phyloP scores from a whole-genome alignment of 371 early-diverging fungal genomes.

The Apophysomyces trapeziformis region DNA sequence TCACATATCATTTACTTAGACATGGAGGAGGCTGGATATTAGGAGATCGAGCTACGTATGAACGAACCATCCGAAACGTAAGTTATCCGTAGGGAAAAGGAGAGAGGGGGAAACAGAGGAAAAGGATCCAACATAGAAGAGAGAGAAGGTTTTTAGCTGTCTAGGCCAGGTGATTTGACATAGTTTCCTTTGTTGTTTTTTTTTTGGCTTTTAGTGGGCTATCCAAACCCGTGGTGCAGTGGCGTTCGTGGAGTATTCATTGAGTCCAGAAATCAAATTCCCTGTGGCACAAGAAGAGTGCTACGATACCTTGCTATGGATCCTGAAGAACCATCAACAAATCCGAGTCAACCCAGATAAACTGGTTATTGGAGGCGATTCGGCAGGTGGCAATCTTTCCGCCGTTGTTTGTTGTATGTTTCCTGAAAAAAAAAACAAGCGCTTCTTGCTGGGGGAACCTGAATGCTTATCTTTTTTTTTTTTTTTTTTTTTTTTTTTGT shows the following conservation, averaged over 20 bases:
- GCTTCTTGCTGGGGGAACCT: neutral
- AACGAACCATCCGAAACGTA: slow-evolving; percentile 11
- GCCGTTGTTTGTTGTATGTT: slow-evolving; percentile 21
- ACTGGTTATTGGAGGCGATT: slow-evolving; percentile 37
- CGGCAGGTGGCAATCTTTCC: slow-evolving; percentile 41
- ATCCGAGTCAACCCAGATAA: slow-evolving; percentile 24
- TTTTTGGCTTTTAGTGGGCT: slow-evolving; percentile 12
- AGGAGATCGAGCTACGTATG: slow-evolving; percentile 12
- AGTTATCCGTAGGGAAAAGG: neutral
- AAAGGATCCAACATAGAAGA: neutral
- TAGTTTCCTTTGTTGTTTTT: no score
- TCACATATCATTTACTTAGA: neutral
- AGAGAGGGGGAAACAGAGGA: no score
- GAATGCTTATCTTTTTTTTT: neutral
- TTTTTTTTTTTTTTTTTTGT: neutral
- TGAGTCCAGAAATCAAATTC: slow-evolving; percentile 34
- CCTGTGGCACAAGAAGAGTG: slow-evolving; percentile 39
- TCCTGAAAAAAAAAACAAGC: neutral
- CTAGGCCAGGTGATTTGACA: no score
- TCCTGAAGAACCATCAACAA: slow-evolving; percentile 21
- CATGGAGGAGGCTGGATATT: slow-evolving; percentile 26
- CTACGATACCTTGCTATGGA: slow-evolving; percentile 35
- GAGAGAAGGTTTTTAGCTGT: neutral
- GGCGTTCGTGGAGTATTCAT: slow-evolving; percentile 29
- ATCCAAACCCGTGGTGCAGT: slow-evolving; percentile 19